A percentile compares a stretch with the other conserved stretches of the same genome.
Evolutionary conservation across 2,329 filamentous ascomycete species (phyloP).

Genomic region (Laburnicola sp.): DNA sequence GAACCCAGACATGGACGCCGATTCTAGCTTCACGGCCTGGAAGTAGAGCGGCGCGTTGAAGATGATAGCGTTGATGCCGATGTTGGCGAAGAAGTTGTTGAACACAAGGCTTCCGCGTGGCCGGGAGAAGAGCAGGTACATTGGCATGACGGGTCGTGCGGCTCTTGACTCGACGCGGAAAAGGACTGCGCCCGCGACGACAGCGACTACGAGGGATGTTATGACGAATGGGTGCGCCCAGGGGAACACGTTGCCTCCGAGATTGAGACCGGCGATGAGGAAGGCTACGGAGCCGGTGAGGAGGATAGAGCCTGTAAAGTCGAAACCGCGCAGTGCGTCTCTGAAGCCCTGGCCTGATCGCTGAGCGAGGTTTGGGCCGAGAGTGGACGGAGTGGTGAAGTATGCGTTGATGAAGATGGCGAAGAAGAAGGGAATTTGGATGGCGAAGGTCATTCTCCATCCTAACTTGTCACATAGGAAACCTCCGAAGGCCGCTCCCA

Average conservation of each 20-base stretch:
- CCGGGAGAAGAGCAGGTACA: conserved; percentile 59
- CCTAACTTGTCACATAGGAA: conserved; percentile 50
- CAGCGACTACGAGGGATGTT: conserved; percentile 42
- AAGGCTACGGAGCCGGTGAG: conserved; percentile 62
- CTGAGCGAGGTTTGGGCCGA: conserved; percentile 51
- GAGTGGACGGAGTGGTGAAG: too few relatives aligned
- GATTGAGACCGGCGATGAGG: conserved; percentile 53
- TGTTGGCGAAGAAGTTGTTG: conserved; percentile 50
- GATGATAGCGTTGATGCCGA: conserved; percentile 36
- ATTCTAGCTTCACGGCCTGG: conserved; percentile 69
- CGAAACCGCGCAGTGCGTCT: conserved; percentile 61
- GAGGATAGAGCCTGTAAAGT: conserved; percentile 60
- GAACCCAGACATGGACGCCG: conserved; percentile 50
- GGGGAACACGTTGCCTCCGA: conserved; percentile 52
- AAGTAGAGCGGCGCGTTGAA: conserved; percentile 57
- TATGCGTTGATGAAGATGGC: conserved; percentile 58
- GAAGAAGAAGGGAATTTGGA: conserved; percentile 63
- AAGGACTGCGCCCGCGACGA: conserved; percentile 45
- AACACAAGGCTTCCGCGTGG: conserved; percentile 59
- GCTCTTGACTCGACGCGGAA: conserved; percentile 46
- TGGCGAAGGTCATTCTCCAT: conserved; percentile 58
- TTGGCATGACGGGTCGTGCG: conserved; percentile 51
- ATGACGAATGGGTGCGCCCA: conserved; percentile 51
- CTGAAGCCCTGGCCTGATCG: conserved; percentile 46
- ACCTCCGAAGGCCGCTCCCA: conserved; percentile 53